These are phyloP conservation scores for Penicillium psychrosexuale DNA, from an alignment of 2,329 filamentous ascomycete species.

Conservation along the genomic window DNA sequence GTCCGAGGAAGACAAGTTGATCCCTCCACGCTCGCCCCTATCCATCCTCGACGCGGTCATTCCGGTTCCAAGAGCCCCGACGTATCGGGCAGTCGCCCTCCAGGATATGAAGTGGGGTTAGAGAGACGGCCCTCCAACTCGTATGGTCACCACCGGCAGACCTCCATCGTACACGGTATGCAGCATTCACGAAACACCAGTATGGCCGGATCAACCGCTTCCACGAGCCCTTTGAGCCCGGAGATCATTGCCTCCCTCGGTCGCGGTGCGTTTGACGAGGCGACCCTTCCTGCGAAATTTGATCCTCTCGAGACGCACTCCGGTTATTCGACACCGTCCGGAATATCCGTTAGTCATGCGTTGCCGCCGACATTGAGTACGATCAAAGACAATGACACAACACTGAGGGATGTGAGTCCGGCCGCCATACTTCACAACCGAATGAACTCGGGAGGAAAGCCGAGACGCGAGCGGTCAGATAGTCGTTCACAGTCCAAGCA, in stretches of 20 bases:
- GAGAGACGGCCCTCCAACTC: constrained; percentile 48
- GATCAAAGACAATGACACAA: constrained; percentile 39
- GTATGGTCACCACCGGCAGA: constrained; percentile 91
- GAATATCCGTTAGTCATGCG: constrained; percentile 39
- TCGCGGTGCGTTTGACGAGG: constrained; percentile 52
- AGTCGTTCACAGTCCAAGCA: constrained; percentile 72
- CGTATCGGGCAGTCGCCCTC: constrained; percentile 33
- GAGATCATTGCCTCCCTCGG: constrained; percentile 74
- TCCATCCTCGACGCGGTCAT: constrained; percentile 39
- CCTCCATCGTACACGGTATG: constrained; percentile 91
- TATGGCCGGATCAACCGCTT: constrained; percentile 62
- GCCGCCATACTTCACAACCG: constrained; percentile 34
- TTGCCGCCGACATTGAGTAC: constrained; percentile 33
- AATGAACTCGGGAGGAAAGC: constrained; percentile 61
- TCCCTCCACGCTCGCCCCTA: constrained; percentile 33
- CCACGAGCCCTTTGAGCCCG: constrained; percentile 77
- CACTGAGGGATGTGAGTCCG: constrained; percentile 25
- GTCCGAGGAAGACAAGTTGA: constrained; percentile 43
- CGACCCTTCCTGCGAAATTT: constrained; percentile 26
- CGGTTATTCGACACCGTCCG: constrained; percentile 34
- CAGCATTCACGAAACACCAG: constrained; percentile 91
- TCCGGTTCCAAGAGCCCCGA: constrained; percentile 46
- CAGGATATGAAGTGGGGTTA: constrained; percentile 38
- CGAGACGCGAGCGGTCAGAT: constrained; percentile 68
- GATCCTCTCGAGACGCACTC: constrained; percentile 34